Conservation (phyloP, 805 yeast genomes). For the Vanderwaltozyma yarrowii region DNA sequence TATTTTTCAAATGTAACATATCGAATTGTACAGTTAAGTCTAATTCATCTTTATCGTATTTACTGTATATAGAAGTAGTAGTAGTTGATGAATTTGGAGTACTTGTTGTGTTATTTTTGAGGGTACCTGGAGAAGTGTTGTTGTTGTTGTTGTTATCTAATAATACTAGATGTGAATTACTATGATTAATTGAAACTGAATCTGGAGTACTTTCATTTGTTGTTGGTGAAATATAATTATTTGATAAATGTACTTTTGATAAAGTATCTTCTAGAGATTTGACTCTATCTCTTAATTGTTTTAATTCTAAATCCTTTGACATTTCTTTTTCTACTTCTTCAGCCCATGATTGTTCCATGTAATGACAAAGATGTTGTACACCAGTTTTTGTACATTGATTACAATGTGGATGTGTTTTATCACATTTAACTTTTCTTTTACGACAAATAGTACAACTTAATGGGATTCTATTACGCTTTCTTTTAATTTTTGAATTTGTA, state of each 20-base stretch:
- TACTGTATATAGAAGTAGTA: conserved; percentile 2
- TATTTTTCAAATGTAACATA: conserved; percentile 35
- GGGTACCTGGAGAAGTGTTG: too few species aligned
- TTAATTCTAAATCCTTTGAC: conserved; percentile 36
- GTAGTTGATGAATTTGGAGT: too few species aligned
- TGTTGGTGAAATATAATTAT: background rate
- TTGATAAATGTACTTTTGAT: conserved; percentile 16
- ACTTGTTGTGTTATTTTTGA: too few species aligned
- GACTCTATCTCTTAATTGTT: conserved; percentile 48
- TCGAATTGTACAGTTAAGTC: conserved; percentile 35
- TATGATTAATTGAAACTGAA: conserved; percentile 1
- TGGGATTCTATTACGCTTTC: conserved; percentile 40
- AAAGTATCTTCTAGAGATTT: conserved; percentile 41
- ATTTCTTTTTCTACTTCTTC: conserved; percentile 37
- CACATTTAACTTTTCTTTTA: conserved; percentile 41
- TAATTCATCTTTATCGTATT: conserved; percentile 28
- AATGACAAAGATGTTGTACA: conserved; percentile 47
- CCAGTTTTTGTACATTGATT: conserved; percentile 48
- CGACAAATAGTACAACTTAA: conserved; percentile 40
- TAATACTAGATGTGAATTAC: conserved; percentile 1
- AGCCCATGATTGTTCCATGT: conserved; percentile 55
- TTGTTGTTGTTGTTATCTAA: background rate
- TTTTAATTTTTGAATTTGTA: conserved; percentile 14
- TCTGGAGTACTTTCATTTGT: conserved; percentile 2
- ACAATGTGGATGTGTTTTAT: conserved; percentile 44